These are phyloP conservation scores for Penicillium sclerotiorum DNA, from an alignment of 2,329 filamentous ascomycete species.

Conservation along the genomic window DNA sequence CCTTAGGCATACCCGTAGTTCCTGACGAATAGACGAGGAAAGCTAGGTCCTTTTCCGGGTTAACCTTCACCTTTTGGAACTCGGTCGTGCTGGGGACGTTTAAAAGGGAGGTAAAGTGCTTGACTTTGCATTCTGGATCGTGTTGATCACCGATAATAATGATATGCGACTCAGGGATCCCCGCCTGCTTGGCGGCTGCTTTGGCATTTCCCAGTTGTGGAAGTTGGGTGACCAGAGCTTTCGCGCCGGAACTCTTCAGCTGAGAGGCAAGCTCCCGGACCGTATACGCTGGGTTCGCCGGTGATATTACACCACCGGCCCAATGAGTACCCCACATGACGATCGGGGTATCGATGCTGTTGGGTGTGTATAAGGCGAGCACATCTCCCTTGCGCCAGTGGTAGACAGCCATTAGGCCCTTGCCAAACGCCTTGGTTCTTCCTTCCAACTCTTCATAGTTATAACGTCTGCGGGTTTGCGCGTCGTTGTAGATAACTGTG, in stretches of 20 bases:
- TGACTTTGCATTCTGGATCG: conserved; percentile 61
- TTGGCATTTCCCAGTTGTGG: conserved; percentile 65
- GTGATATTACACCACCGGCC: conserved; percentile 78
- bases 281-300: conserved; percentile 86
- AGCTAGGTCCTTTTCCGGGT: conserved; percentile 72
- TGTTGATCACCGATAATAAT: conserved; percentile 68
- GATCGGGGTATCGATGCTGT: conserved; percentile 79
- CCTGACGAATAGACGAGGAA: conserved; percentile 86
- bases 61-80: conserved; percentile 63
- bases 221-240: conserved; percentile 73
- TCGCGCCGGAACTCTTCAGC: conserved; percentile 75
- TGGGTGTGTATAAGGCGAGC: conserved; percentile 79
- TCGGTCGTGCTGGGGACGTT: conserved; percentile 63
- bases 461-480: conserved; percentile 68
- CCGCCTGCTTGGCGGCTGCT: conserved; percentile 69
- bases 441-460: conserved; percentile 69
- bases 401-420: conserved; percentile 73
- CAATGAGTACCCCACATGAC: conserved; percentile 78
- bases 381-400: conserved; percentile 84
- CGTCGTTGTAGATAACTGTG: conserved; percentile 76
- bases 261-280: conserved; percentile 82
- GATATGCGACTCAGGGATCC: conserved; percentile 71
- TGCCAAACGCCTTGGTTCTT: conserved; percentile 73
- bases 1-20: conserved; percentile 83
- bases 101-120: conserved; percentile 73